These are phyloP conservation scores for Adansonia grandidieri DNA, from an alignment of 441 rosid species.

Conservation along the genomic window DNA sequence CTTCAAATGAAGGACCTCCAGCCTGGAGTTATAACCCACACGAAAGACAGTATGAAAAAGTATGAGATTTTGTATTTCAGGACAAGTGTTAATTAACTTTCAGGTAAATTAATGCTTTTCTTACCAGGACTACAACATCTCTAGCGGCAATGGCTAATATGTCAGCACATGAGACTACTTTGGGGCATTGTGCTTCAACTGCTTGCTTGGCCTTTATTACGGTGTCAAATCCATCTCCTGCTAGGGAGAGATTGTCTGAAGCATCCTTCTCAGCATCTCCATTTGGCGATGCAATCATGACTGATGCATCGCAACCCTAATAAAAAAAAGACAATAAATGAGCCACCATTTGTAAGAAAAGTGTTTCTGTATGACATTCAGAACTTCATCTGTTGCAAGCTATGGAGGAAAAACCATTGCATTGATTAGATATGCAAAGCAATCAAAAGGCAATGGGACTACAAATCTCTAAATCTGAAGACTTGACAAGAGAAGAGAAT, in stretches of 20 bases:
- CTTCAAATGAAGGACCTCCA: slow-evolving; percentile 67
- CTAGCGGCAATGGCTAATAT: slow-evolving; percentile 51
- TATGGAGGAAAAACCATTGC: no score
- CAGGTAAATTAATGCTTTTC: not conserved
- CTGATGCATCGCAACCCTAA: slow-evolving; percentile 63
- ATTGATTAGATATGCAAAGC: no score
- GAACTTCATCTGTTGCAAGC: no score
- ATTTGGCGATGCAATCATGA: slow-evolving; percentile 46
- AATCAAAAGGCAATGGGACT: no score
- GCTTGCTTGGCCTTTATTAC: slow-evolving; percentile 48
- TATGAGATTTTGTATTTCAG: not conserved
- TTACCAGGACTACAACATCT: slow-evolving; percentile 49
- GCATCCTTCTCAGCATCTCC: slow-evolving; percentile 53
- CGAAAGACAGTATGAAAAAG: not conserved
- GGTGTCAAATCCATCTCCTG: slow-evolving; percentile 59
- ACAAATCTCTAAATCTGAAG: no score
- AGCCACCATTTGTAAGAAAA: no score
- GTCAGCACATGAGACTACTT: slow-evolving; percentile 57
- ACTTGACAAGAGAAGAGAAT: no score
- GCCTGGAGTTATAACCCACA: slow-evolving; percentile 42
- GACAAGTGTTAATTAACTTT: not conserved
- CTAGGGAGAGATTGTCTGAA: slow-evolving; percentile 39
- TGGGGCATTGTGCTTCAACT: slow-evolving; percentile 45
- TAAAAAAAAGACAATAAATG: not conserved
- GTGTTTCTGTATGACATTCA: no score